These are phyloP conservation scores for Tetrahymena elliotti DNA, from an alignment of 73 alveolate genomes.

Conservation along the genomic window DNA sequence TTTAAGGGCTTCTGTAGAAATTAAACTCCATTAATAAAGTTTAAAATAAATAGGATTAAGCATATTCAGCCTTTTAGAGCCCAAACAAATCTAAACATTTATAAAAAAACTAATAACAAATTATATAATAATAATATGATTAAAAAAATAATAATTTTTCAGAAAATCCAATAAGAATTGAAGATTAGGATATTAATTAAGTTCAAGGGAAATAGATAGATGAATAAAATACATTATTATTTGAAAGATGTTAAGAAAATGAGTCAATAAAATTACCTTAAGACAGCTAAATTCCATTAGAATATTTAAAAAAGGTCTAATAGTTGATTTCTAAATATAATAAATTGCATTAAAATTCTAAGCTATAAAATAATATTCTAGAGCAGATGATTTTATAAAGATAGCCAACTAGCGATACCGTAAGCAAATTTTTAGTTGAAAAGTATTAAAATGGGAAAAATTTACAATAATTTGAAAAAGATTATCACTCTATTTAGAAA, in stretches of 20 bases:
- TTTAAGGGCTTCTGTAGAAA: background rate
- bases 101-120: too few relatives aligned
- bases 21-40: background rate
- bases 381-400: background rate
- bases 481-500: background rate
- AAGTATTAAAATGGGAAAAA: background rate
- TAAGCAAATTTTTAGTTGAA: background rate
- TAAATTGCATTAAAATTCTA: background rate
- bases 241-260: background rate
- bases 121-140: background rate
- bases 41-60: background rate
- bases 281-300: background rate
- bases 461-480: background rate
- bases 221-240: background rate
- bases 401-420: background rate
- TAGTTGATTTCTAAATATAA: background rate
- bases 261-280: background rate
- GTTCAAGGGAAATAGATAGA: too few relatives aligned
- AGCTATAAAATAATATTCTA: background rate
- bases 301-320: background rate
- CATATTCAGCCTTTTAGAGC: background rate
- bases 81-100: too few relatives aligned
- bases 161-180: background rate
- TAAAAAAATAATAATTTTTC: too few relatives aligned
- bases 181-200: background rate